Evolutionary conservation across 1,139 yeast species (phyloP).

Genomic region (Taphrina pruni): DNA sequence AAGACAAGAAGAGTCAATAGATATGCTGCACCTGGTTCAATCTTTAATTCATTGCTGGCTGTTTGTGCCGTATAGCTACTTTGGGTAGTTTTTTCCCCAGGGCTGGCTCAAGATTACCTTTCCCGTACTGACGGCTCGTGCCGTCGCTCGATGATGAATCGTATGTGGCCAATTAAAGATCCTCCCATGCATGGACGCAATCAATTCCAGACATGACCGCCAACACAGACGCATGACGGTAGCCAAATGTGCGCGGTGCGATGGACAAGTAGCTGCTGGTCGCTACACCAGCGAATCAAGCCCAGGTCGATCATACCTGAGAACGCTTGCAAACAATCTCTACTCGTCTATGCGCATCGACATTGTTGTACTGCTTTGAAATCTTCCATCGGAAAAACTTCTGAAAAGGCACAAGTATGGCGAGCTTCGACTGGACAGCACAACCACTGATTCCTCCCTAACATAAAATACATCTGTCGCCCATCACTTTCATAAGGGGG

Average conservation of each 20-base stretch:
- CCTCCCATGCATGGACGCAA: background rate
- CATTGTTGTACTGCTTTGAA: background rate
- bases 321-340: slow-evolving; percentile 4
- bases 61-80: background rate
- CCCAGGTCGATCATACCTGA: background rate
- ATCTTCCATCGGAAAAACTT: too few relatives aligned
- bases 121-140: background rate
- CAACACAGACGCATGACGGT: background rate
- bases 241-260: background rate
- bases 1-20: slow-evolving; percentile 13
- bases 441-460: background rate
- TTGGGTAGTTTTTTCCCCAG: background rate
- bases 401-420: background rate
- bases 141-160: background rate
- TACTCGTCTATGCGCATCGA: background rate
- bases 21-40: background rate
- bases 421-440: background rate
- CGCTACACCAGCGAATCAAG: background rate
- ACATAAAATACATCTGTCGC: too few relatives aligned
- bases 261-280: background rate
- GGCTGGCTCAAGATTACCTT: slow-evolving; percentile 1
- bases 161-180: background rate
- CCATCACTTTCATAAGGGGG: too few relatives aligned
- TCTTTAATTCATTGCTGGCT: background rate
- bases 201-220: background rate